These are phyloP conservation scores for Acanthamoeba polyphaga DNA, from an alignment of 208 protist genomes.

Conservation along the genomic window DNA sequence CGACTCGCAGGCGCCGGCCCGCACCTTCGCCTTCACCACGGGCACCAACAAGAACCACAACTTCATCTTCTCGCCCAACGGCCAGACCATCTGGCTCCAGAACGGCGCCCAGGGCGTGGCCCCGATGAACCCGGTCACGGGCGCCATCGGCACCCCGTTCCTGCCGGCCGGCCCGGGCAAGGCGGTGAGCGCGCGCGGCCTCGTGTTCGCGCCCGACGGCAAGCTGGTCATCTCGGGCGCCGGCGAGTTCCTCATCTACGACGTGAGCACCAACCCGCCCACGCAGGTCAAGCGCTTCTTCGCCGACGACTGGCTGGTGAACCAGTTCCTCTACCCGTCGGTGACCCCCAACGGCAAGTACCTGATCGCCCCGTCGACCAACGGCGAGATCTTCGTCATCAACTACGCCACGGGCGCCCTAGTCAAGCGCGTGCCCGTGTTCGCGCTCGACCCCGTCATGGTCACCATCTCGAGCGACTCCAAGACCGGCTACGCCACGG, in stretches of 20 bases:
- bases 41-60: slow-evolving; percentile 53
- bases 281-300: not conserved
- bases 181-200: not conserved
- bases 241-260: not conserved
- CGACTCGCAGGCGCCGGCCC: not conserved
- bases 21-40: not conserved
- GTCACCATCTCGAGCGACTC: not conserved
- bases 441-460: not conserved
- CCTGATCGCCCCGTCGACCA: slow-evolving; percentile 15
- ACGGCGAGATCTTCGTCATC: slow-evolving; percentile 37
- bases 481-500: slow-evolving; percentile 37
- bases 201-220: slow-evolving; percentile 28
- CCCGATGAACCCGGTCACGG: not conserved
- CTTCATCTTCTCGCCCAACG: slow-evolving; percentile 25
- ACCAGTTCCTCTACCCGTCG: slow-evolving; percentile 51
- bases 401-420: not conserved
- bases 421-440: not conserved
- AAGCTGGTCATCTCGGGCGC: slow-evolving; percentile 12
- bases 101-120: slow-evolving; percentile 11
- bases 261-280: not conserved
- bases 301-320: not conserved
- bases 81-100: slow-evolving; percentile 33
- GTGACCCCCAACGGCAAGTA: slow-evolving; percentile 46
- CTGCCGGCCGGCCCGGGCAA: not conserved
- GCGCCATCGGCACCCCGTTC: not conserved